phyloP scores from a whole-genome alignment of 2,329 filamentous ascomycete genomes.

The Epichloe sylvatica region DNA sequence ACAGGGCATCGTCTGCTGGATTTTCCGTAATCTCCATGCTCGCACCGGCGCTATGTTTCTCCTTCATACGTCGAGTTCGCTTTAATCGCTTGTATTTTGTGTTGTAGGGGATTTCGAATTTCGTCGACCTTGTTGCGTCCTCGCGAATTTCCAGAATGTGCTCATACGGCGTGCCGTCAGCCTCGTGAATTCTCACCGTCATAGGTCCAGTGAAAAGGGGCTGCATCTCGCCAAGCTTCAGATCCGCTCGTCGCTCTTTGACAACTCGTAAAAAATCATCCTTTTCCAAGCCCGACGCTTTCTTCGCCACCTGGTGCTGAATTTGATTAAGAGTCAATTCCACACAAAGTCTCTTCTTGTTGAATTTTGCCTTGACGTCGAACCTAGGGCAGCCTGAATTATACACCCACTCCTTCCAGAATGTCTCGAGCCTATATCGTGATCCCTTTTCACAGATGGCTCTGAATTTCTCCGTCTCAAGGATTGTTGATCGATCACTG shows the following conservation, averaged over 20 bases:
- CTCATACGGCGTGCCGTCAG: constrained; percentile 94
- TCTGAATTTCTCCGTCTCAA: constrained; percentile 64
- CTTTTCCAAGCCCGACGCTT: constrained; percentile 42
- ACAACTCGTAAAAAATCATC: constrained; percentile 78
- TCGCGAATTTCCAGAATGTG: constrained; percentile 95
- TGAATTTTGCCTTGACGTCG: constrained; percentile 76
- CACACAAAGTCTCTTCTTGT: constrained; percentile 92
- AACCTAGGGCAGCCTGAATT: constrained; percentile 83
- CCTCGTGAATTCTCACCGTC: constrained; percentile 96
- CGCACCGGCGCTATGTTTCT: constrained; percentile 44
- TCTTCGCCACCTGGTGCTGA: constrained; percentile 34
- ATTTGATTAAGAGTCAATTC: constrained; percentile 80
- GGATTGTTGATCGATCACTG: constrained; percentile 51
- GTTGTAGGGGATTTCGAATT: constrained; percentile 94
- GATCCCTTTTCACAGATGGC: constrained; percentile 77
- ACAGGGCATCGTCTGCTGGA: constrained; percentile 66
- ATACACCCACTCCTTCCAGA: constrained; percentile 88
- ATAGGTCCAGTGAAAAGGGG: constrained; percentile 88
- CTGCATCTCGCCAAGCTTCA: constrained; percentile 56
- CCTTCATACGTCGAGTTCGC: constrained; percentile 68
- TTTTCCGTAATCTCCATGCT: constrained; percentile 47
- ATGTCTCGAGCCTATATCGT: constrained; percentile 72
- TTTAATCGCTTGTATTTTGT: constrained; percentile 98
- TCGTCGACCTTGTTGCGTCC: constrained; percentile 55
- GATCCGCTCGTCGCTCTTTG: constrained; percentile 59